Evolutionary conservation across 768 basidiomycete species (phyloP).

Genomic region (Udeniomyces megalosporus): DNA sequence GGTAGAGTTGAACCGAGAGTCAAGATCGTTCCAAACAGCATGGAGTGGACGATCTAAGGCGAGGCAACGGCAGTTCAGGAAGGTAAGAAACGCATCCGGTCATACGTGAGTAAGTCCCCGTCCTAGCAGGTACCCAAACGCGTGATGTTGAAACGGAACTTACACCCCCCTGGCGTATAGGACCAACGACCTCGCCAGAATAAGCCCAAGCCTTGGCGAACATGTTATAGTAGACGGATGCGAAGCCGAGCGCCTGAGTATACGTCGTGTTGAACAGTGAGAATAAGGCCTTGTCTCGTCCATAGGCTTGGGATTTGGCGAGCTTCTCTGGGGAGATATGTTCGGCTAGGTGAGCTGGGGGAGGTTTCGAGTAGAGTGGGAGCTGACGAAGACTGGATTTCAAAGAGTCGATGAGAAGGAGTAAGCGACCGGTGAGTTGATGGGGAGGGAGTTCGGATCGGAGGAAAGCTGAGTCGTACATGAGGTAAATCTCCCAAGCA

Average conservation of each 20-base stretch:
- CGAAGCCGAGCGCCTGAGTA: slow-evolving; percentile 54
- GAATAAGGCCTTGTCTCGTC: slow-evolving; percentile 75
- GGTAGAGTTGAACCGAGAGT: slow-evolving; percentile 47
- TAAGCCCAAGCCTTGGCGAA: slow-evolving; percentile 30
- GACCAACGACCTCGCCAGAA: background rate
- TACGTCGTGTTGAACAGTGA: slow-evolving; percentile 56
- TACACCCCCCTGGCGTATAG: slow-evolving; percentile 2
- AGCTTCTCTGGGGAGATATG: slow-evolving; percentile 59
- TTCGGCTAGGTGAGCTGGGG: slow-evolving; percentile 53
- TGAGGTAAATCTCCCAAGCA: slow-evolving; percentile 71
- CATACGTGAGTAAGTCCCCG: no score
- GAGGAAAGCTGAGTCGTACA: slow-evolving; percentile 58
- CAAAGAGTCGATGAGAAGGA: background rate
- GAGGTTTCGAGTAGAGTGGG: slow-evolving; percentile 59
- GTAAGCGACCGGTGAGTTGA: background rate
- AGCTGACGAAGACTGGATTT: slow-evolving; percentile 54
- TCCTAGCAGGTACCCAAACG: no score
- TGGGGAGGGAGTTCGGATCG: background rate
- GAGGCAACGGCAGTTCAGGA: no score
- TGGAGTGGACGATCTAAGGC: slow-evolving; percentile 62
- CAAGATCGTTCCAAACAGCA: slow-evolving; percentile 55
- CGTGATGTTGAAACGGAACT: background rate
- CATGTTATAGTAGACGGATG: slow-evolving; percentile 50
- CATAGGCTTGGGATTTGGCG: slow-evolving; percentile 79
- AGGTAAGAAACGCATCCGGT: no score